phyloP scores from a whole-genome alignment of 129 eudicot genomes.

The Glebionis coronaria region DNA sequence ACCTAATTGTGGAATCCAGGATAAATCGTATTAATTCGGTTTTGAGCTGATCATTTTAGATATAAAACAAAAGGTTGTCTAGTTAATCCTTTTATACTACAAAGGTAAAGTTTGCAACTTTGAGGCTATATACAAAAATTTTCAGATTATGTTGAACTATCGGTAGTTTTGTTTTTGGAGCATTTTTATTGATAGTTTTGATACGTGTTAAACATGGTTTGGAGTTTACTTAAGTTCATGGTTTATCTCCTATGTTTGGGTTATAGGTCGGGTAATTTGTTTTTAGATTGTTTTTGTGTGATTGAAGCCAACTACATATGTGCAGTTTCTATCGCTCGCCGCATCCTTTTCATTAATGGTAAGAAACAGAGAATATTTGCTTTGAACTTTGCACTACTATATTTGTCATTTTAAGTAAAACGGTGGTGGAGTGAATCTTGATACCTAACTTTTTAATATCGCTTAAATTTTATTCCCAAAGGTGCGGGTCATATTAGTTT shows the following conservation, averaged over 20 bases:
- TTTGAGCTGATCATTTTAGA: conserved; percentile 12
- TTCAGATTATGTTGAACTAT: not conserved
- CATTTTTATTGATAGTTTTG: not conserved
- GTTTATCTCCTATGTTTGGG: not conserved
- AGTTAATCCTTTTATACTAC: conserved; percentile 12
- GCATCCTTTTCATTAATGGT: conserved; percentile 13
- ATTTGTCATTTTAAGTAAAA: conserved; percentile 1
- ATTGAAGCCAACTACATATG: not conserved
- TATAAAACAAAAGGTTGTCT: conserved; percentile 16
- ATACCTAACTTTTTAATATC: conserved; percentile 25
- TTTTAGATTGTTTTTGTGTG: conserved; percentile 4
- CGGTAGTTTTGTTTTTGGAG: no score
- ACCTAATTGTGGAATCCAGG: not conserved
- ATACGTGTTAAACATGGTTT: conserved; percentile 8
- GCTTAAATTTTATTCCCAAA: conserved; percentile 20
- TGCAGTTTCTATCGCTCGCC: conserved; percentile 8
- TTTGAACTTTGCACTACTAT: conserved; percentile 21
- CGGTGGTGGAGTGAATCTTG: conserved; percentile 30
- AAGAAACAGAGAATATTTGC: conserved; percentile 26
- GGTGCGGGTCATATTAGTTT: conserved; percentile 35
- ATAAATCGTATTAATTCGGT: not conserved
- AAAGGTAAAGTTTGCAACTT: conserved; percentile 28
- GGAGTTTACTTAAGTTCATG: conserved; percentile 5
- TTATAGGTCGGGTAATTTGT: no score
- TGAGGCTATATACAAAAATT: conserved; percentile 3